Evolutionary conservation across 2,329 filamentous ascomycete genomes (phyloP), one percentile per base, ranked within the genome.

Genomic region (Arthrobotrys sphaeroides): DNA sequence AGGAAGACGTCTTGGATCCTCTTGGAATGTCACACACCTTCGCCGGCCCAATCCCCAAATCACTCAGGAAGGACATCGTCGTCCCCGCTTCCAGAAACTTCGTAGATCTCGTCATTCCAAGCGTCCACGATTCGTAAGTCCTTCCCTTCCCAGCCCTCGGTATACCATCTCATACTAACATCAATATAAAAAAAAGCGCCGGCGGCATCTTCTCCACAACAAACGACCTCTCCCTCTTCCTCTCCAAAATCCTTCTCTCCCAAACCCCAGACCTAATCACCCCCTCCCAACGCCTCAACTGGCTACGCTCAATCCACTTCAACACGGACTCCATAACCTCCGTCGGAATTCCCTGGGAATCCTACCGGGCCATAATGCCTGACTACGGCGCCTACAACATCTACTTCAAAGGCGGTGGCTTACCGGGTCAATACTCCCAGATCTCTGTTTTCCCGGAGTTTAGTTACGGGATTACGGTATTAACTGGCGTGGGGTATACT

Each of bases 131-230:
- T 53, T 45, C 70, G 70, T 74, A 57, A 2, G 70, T 61, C 1
- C 10, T 31, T 1, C n/a, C 33, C 16, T 13, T 9, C n/a, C 33
- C 9, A 36, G 3, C 10, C 20, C 22, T 6, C 26, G 1, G 16
- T 31, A 7, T 36, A 36, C 9, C 20, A 5, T 20, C 16, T 55
- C 24, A 55, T 10, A 22, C 5, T 16, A 31, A n/a, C 13, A 28
- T 67, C 3, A 74, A n/a, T n/a, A n/a, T n/a, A n/a, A n/a, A n/a
- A n/a, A n/a, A n/a, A n/a, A n/a, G 70, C 3, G 70, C 70, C 22
- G 70, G 70, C 16, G 70, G 70, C 12, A 74, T 74, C 53, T 74
- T 62, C 33, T 74, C 70, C n/a, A 67, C 70, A 1, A 9, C 70
- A 2, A 74, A 74, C 51, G 70, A 74, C 45, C 55, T 74, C 24